Conservation (phyloP, 148 eudicot genomes). For the Cornus kousa region DNA sequence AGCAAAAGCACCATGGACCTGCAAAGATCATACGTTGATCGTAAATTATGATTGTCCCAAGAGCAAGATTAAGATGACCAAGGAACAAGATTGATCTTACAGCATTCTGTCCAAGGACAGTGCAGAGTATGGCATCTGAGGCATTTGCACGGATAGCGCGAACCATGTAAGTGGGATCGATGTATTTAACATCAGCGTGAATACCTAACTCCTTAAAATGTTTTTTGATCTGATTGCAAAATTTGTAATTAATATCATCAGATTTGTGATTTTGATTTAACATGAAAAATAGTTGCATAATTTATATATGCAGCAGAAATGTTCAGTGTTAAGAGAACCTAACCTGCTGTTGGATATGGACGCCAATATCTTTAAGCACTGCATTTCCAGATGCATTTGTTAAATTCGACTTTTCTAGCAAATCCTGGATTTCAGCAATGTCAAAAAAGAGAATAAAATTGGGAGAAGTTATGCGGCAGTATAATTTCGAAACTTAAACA, state of each 20-base stretch:
- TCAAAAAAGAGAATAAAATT: background rate
- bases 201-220: slow-evolving; percentile 40
- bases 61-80: background rate
- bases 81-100: slow-evolving; percentile 24
- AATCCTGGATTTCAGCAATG: slow-evolving; percentile 26
- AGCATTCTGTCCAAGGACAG: slow-evolving; percentile 57
- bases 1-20: slow-evolving; percentile 61
- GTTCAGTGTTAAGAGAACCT: background rate
- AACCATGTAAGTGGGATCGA: slow-evolving; percentile 54
- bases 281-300: background rate
- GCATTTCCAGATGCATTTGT: slow-evolving; percentile 53
- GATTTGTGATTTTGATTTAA: background rate
- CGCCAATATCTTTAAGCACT: slow-evolving; percentile 49
- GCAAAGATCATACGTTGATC: slow-evolving; percentile 2
- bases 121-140: slow-evolving; percentile 46
- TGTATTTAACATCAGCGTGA: slow-evolving; percentile 47
- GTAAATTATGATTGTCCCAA: background rate
- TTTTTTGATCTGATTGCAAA: slow-evolving; percentile 33
- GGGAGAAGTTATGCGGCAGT: background rate
- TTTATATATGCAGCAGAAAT: background rate
- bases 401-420: slow-evolving; percentile 38
- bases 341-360: slow-evolving; percentile 41
- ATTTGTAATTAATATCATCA: background rate
- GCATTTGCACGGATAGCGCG: slow-evolving; percentile 55
- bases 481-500: background rate